Evolutionary conservation across 2,329 filamentous ascomycete genomes (phyloP).

Genomic region (Blumeria graminis): DNA sequence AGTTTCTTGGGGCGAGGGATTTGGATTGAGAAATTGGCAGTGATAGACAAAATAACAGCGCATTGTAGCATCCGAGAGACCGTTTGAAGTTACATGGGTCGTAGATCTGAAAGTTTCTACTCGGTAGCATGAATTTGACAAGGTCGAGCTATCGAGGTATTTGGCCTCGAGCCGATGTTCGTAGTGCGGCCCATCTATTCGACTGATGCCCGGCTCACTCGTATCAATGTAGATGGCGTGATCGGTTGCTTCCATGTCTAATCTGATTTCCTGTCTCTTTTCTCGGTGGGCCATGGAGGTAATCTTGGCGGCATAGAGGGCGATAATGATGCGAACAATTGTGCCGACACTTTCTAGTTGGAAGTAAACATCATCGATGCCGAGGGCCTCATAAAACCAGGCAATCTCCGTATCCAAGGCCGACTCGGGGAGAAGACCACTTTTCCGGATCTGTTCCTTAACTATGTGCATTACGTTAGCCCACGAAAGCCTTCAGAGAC

Average conservation of each 20-base stretch:
- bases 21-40: conserved; percentile 63
- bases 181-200: conserved; percentile 61
- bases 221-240: conserved; percentile 98
- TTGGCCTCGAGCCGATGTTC: conserved; percentile 86
- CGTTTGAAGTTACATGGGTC: conserved; percentile 44
- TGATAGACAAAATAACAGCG: conserved; percentile 99
- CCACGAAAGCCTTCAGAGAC: neutral
- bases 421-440: conserved; percentile 39
- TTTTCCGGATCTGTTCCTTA: neutral
- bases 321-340: conserved; percentile 85
- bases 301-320: conserved; percentile 88
- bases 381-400: conserved; percentile 96
- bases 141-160: conserved; percentile 51
- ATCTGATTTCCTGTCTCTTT: conserved; percentile 76
- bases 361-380: conserved; percentile 98
- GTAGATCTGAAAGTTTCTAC: conserved; percentile 94
- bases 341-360: conserved; percentile 66
- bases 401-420: conserved; percentile 67
- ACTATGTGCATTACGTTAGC: neutral
- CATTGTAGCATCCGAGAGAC: conserved; percentile 51
- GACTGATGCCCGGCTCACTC: conserved; percentile 63
- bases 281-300: conserved; percentile 83
- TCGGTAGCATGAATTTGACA: conserved; percentile 49
- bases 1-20: conserved; percentile 55
- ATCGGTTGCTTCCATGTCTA: conserved; percentile 85